phyloP scores from a whole-genome alignment of 1,284 basidiomycete species.

The Cryptococcus sp. region DNA sequence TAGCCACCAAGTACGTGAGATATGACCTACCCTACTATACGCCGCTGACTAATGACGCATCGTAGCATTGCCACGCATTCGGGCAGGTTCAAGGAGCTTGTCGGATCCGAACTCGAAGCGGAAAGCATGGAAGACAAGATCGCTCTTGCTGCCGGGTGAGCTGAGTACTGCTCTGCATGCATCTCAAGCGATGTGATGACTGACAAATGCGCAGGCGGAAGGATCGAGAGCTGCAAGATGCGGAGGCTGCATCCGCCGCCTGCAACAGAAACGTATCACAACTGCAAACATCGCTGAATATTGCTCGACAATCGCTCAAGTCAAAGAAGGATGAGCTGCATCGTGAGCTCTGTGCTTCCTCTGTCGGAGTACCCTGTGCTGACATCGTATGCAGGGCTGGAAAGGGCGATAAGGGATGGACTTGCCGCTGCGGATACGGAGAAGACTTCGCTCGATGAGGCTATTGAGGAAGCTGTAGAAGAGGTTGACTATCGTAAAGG shows the following conservation, averaged over 20 bases:
- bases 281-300: slow-evolving; percentile 64
- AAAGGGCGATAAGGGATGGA: slow-evolving; percentile 59
- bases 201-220: slow-evolving; percentile 59
- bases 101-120: slow-evolving; percentile 62
- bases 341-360: slow-evolving; percentile 54
- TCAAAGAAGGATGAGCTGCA: slow-evolving; percentile 66
- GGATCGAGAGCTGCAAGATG: slow-evolving; percentile 63
- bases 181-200: slow-evolving; percentile 1
- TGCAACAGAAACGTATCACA: slow-evolving; percentile 64
- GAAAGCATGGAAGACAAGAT: slow-evolving; percentile 73
- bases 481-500: slow-evolving; percentile 62
- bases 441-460: slow-evolving; percentile 58
- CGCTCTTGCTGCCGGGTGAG: slow-evolving; percentile 63
- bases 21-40: background rate
- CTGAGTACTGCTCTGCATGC: slow-evolving; percentile 7
- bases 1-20: slow-evolving; percentile 65
- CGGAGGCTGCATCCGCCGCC: slow-evolving; percentile 59
- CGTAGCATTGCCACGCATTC: slow-evolving; percentile 65
- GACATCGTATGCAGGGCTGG: slow-evolving; percentile 56
- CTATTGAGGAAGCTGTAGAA: slow-evolving; percentile 60
- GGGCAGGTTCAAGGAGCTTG: slow-evolving; percentile 65
- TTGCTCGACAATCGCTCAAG: slow-evolving; percentile 64
- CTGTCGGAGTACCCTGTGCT: background rate
- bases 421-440: slow-evolving; percentile 49
- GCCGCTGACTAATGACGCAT: slow-evolving; percentile 7